phyloP scores from a whole-genome alignment of 805 yeast genomes.

The Teunomyces tritomae region DNA sequence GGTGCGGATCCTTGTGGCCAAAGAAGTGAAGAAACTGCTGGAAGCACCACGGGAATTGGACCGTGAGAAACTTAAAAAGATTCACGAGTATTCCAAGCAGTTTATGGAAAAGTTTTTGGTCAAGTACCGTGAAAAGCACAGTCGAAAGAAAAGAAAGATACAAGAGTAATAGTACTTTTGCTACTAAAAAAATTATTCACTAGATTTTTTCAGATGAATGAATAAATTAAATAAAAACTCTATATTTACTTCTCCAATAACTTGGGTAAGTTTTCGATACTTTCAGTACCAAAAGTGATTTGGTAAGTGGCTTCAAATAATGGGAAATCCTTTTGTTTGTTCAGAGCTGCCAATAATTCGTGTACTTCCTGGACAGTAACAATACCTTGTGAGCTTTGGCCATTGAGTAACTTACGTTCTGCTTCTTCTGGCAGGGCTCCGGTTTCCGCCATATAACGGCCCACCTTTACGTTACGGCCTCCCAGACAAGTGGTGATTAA shows the following conservation, averaged over 20 bases:
- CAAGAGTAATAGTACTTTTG: slow-evolving; percentile 6
- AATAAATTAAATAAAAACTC: neutral
- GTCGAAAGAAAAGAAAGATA: slow-evolving; percentile 18
- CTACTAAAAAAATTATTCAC: too few relatives aligned
- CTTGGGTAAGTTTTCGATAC: slow-evolving; percentile 40
- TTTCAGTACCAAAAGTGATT: slow-evolving; percentile 39
- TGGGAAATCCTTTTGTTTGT: slow-evolving; percentile 37
- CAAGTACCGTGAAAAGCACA: slow-evolving; percentile 41
- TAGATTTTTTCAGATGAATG: neutral
- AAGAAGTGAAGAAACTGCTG: slow-evolving; percentile 56
- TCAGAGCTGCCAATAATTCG: slow-evolving; percentile 38
- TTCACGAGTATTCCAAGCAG: slow-evolving; percentile 57
- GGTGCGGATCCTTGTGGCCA: slow-evolving; percentile 60
- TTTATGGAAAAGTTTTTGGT: slow-evolving; percentile 67
- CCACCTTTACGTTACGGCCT: slow-evolving; percentile 48
- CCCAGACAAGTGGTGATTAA: slow-evolving; percentile 48
- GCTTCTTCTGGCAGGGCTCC: slow-evolving; percentile 42
- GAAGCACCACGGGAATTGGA: slow-evolving; percentile 51
- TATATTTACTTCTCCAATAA: slow-evolving; percentile 29
- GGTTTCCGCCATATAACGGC: slow-evolving; percentile 44
- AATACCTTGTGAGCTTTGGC: slow-evolving; percentile 47
- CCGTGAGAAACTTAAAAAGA: slow-evolving; percentile 64
- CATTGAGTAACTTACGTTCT: slow-evolving; percentile 43
- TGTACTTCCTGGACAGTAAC: slow-evolving; percentile 47
- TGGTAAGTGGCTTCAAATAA: slow-evolving; percentile 47